Evolutionary conservation across 2,329 filamentous ascomycete species (phyloP), one percentile per base, ranked within the genome.

Genomic region (Epichloe baconii): DNA sequence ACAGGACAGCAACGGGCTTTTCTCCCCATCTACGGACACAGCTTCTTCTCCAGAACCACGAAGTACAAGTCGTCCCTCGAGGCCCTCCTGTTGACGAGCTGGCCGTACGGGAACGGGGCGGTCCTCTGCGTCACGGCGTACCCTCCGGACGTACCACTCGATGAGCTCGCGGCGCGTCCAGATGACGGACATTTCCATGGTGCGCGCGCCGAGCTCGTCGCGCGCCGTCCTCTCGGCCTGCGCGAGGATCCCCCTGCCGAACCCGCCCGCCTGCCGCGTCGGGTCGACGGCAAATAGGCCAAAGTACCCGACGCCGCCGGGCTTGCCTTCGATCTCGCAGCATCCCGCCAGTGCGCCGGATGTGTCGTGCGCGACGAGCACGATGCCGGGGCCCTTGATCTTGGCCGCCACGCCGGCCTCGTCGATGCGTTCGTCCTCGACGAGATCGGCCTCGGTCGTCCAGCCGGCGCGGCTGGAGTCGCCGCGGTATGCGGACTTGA

Each of bases 221-320:
- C 56, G 59, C 0, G 66, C 68, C 54, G 67, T 66, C 11, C 53
- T 55, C 59, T 76, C 74, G 0, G 71, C 72, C 38, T 64, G 57
- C 1, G 57, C 61, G 15, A 76, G 62, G 15, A 75, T 66, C 49
- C 58, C 48, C 48, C 65, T 58, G 0, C 74, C 74, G 44, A 76
- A 57, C 0, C 74, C 73, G 14, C 68, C 68, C 4, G 66, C 67
- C 59, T 76, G 73, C 31, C 62, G 55, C 4, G 51, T 50, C 2
- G 70, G 69, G 38, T 71, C 66, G 0, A 77, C 73, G 41, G 73
- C 73, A 19, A 77, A 73, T 37, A 76, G 64, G 48, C 71, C 72
- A 48, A 76, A 73, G 59, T 74, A 71, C 17, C 65, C 67, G 37
- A 63, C 53, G 36, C 54, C 59, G 31, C 55, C 54, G 26, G 54